These are phyloP conservation scores for Chaetomium sp. DNA, from an alignment of 2,329 filamentous ascomycete species.

Conservation along the genomic window DNA sequence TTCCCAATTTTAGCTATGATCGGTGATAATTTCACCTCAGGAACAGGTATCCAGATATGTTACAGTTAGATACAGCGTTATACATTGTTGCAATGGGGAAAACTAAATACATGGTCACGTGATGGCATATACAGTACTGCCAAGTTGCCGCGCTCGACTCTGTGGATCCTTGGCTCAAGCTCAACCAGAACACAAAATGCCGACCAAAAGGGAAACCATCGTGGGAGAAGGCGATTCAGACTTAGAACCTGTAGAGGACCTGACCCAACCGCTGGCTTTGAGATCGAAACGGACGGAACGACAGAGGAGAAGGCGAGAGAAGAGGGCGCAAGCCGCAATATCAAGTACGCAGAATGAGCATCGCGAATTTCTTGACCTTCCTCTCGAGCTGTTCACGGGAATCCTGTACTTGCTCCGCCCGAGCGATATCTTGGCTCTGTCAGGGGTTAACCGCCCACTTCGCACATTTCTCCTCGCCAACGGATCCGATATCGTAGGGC, in stretches of 20 bases:
- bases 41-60: too few species aligned
- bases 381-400: slow-evolving; percentile 45
- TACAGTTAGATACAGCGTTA: too few species aligned
- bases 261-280: slow-evolving; percentile 42
- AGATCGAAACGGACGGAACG: slow-evolving; percentile 49
- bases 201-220: neutral
- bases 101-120: too few species aligned
- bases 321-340: slow-evolving; percentile 26
- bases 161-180: neutral
- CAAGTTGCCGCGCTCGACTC: too few species aligned
- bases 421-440: slow-evolving; percentile 43
- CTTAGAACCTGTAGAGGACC: slow-evolving; percentile 26
- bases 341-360: slow-evolving; percentile 18
- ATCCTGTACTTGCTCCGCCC: slow-evolving; percentile 42
- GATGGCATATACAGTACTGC: too few species aligned
- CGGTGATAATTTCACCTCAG: too few species aligned
- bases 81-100: too few species aligned
- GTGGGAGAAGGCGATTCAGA: neutral
- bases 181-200: slow-evolving; percentile 5
- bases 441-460: slow-evolving; percentile 37
- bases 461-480: slow-evolving; percentile 39
- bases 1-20: too few species aligned
- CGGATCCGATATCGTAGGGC: slow-evolving; percentile 36
- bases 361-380: slow-evolving; percentile 39
- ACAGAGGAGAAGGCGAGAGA: slow-evolving; percentile 37